Conservation (phyloP, 306 rosid genomes). For the Sphenostylis stenocarpa region DNA sequence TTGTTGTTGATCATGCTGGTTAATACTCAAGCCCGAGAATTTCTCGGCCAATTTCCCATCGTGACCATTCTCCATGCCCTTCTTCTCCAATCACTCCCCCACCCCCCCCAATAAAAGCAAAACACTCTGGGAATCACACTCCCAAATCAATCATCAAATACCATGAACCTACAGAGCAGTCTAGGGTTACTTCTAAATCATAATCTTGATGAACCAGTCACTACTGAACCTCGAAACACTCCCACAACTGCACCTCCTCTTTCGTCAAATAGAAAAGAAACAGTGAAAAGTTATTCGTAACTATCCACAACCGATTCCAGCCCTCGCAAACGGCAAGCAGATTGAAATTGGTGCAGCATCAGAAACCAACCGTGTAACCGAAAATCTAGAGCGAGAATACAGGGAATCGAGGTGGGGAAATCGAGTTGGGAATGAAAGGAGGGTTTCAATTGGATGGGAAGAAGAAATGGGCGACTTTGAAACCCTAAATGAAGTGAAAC, state of each 20-base stretch:
- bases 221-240: slow-evolving; percentile 20
- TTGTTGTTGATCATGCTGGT: slow-evolving; percentile 38
- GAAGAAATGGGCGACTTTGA: slow-evolving; percentile 25
- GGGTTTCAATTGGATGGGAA: neutral
- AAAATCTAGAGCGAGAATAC: neutral
- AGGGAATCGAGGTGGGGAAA: slow-evolving; percentile 19
- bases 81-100: slow-evolving; percentile 26
- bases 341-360: neutral
- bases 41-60: slow-evolving; percentile 67
- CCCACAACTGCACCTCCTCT: neutral
- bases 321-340: slow-evolving; percentile 25
- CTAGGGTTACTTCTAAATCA: slow-evolving; percentile 25
- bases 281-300: neutral
- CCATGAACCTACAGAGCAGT: neutral
- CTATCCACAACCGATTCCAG: slow-evolving; percentile 10
- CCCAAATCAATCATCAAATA: slow-evolving; percentile 36
- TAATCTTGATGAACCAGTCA: neutral
- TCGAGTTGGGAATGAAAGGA: neutral
- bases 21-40: slow-evolving; percentile 64
- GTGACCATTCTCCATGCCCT: slow-evolving; percentile 84
- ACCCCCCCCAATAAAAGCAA: neutral
- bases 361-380: neutral
- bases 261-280: neutral
- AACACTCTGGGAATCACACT: neutral
- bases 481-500: slow-evolving; percentile 36